Evolutionary conservation across 805 yeast genomes (phyloP).

Genomic region (Kodamaea kaohsiungensis): DNA sequence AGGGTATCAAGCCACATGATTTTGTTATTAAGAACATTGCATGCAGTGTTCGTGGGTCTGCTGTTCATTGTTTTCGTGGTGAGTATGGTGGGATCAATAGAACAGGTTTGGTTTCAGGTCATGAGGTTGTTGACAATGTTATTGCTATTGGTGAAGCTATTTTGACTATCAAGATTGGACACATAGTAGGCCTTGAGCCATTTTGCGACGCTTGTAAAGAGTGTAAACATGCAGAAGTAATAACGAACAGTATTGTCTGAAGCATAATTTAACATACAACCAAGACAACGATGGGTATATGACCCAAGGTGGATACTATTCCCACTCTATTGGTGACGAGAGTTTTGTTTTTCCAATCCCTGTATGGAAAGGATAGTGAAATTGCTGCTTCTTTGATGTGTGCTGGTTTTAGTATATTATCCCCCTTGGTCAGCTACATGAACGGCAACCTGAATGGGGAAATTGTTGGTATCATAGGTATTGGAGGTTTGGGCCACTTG

Average conservation of each 20-base stretch:
- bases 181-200: conserved; percentile 81
- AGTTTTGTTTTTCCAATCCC: conserved; percentile 51
- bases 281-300: conserved; percentile 34
- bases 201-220: conserved; percentile 58
- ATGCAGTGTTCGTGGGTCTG: conserved; percentile 66
- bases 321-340: conserved; percentile 46
- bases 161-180: conserved; percentile 55
- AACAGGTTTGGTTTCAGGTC: conserved; percentile 52
- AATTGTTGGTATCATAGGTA: conserved; percentile 60
- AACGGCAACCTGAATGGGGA: too few species aligned
- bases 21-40: conserved; percentile 59
- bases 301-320: conserved; percentile 52
- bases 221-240: conserved; percentile 51
- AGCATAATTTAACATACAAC: conserved; percentile 53
- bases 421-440: too few species aligned
- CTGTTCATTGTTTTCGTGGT: conserved; percentile 51
- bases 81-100: conserved; percentile 49
- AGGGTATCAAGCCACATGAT: conserved; percentile 36
- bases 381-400: conserved; percentile 56
- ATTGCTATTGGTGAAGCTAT: conserved; percentile 60
- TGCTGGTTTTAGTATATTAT: conserved; percentile 56
- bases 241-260: conserved; percentile 51
- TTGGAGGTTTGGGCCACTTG: conserved; percentile 71
- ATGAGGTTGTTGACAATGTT: conserved; percentile 64
- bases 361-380: conserved; percentile 38